phyloP scores from a whole-genome alignment of 768 basidiomycete genomes.

The Serendipita sp. region DNA sequence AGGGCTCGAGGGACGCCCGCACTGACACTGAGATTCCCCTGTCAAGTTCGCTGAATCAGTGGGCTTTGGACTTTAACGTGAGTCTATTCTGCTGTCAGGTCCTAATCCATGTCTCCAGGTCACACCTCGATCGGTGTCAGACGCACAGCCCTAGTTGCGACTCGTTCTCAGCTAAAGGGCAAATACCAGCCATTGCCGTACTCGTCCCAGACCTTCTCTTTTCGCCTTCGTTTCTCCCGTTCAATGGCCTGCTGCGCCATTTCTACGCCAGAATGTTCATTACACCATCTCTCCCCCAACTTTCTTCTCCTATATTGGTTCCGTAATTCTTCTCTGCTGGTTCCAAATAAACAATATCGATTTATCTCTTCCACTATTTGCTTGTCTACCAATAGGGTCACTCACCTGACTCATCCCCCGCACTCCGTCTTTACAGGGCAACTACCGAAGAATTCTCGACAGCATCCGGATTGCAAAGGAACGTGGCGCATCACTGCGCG shows the following conservation, averaged over 20 bases:
- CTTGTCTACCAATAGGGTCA: not conserved
- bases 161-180: too few relatives aligned
- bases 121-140: not conserved
- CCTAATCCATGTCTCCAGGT: not conserved
- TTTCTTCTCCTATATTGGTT: not conserved
- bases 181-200: not conserved
- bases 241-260: too few relatives aligned
- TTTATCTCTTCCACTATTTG: not conserved
- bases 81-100: conserved; percentile 10
- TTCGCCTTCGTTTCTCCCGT: not conserved
- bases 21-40: not conserved
- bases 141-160: not conserved
- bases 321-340: not conserved
- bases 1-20: not conserved
- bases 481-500: conserved; percentile 75
- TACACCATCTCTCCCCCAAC: not conserved
- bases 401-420: not conserved
- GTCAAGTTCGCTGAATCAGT: conserved; percentile 88
- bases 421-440: conserved; percentile 43
- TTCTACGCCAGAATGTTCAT: too few relatives aligned
- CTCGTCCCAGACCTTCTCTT: not conserved
- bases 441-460: conserved; percentile 74
- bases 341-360: not conserved
- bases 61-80: conserved; percentile 91
- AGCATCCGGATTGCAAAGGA: conserved; percentile 82